Percentiles rank a stretch among this genome's conserved stretches.
Evolutionary conservation across 2,329 filamentous ascomycete genomes (phyloP).

Genomic region (Cadophora sp.): DNA sequence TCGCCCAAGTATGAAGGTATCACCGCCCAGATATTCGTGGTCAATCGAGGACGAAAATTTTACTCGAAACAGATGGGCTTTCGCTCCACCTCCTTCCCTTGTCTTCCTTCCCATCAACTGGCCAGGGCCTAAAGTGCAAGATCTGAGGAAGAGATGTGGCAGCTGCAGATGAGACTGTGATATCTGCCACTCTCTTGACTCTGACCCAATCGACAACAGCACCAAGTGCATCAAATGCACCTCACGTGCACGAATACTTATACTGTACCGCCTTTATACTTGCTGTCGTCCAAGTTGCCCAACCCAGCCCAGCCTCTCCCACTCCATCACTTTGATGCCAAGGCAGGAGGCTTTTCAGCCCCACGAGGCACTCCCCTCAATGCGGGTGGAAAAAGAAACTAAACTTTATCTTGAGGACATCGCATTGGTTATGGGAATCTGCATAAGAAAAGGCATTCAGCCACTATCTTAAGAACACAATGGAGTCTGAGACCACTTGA

Average conservation of each 20-base stretch:
- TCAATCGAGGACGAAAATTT: conserved; percentile 9
- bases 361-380: conserved; percentile 13
- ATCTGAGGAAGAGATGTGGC: not conserved
- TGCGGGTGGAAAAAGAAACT: conserved; percentile 15
- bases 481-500: conserved; percentile 2
- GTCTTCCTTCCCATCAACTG: not conserved
- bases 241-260: conserved; percentile 9
- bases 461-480: conserved; percentile 4
- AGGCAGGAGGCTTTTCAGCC: conserved; percentile 13
- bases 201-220: not conserved
- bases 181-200: not conserved
- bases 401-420: conserved; percentile 15
- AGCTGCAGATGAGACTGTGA: conserved; percentile 1
- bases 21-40: not conserved
- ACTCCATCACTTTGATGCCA: conserved; percentile 1
- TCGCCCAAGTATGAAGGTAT: not conserved
- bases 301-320: conserved; percentile 8
- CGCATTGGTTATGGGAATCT: not conserved
- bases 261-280: not conserved
- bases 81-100: not conserved
- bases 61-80: not conserved
- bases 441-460: not conserved
- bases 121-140: not conserved
- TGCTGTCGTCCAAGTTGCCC: too few species aligned
- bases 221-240: conserved; percentile 4